Base-by-base conservation (phyloP, 345 rosid species). In the Leavenworthia alabamica region DNA sequence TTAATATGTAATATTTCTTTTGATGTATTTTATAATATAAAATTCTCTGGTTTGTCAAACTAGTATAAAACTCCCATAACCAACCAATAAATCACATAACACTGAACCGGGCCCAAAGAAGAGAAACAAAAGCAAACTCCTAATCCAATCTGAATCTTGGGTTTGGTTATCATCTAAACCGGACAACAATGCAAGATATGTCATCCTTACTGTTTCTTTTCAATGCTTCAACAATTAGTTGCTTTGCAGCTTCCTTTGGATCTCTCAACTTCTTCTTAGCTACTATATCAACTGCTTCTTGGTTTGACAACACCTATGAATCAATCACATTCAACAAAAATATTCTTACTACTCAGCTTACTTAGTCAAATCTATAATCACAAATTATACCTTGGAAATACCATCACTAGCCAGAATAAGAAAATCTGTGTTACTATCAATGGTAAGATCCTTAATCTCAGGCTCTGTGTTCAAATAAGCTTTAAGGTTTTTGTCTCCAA, bases 401-500 rank as follows among this genome's bases (percentile, higher is more conserved):
- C 93, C 93, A 37, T 86, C 93, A 49, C 89, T 83, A 6, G 93
- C 89, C 4, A 83, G 84, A 56, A 86, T 60, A 41, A 86, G 72
- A 36, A 80, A 2, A 0, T 80, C 89, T 4, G 65, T 71, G 26
- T n/a, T 58, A 56, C 60, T 48, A 41, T 79, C 80, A 35, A 86
- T 41, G 43, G 5, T n/a, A 0, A 56, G 53, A 23, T 74, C 64
- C 64, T 58, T 78, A 59, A 83, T 63, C 16, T 83, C 87, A 14
- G 89, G 93, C 62, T 86, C 84, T 45, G 84, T 77, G 8, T 85
- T 79, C 53, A 86, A 55, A 75, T 81, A 81, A 26, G 82, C 71
- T 60, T 86, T 86, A 12, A 86, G 94, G 73, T 83, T 83, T 60
- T 82, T 82, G 70, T 86, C 89, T 8, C 94, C 87, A 65, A 83